A percentile compares a stretch with the other conserved stretches of the same genome.
Evolutionary conservation across 768 basidiomycete species (phyloP).

Genomic region (Rhodotorula taiwanensis): DNA sequence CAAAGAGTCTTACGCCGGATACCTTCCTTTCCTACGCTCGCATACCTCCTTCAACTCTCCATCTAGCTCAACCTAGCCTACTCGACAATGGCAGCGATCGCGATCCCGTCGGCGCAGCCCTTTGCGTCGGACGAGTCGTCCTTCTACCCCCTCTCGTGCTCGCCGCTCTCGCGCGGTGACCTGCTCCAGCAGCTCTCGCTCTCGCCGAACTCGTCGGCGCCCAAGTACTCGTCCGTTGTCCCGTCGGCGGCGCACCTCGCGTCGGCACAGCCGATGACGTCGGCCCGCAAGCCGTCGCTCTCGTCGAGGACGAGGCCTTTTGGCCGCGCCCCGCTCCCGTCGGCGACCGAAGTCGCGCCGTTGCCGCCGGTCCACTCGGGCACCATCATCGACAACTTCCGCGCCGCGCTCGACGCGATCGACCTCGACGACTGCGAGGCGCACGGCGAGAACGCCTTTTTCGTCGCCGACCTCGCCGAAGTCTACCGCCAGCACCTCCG

Average conservation of each 20-base stretch:
- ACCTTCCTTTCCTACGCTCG: background rate
- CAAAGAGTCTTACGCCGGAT: background rate
- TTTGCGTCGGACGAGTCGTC: slow-evolving; percentile 11
- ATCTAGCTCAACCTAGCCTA: background rate
- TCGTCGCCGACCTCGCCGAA: slow-evolving; percentile 84
- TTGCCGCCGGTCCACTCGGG: slow-evolving; percentile 32
- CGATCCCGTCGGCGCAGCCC: slow-evolving; percentile 21
- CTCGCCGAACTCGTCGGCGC: slow-evolving; percentile 14
- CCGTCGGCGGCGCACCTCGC: background rate
- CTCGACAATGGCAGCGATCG: slow-evolving; percentile 31
- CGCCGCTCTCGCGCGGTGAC: slow-evolving; percentile 29
- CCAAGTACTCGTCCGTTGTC: slow-evolving; percentile 12
- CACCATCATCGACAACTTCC: slow-evolving; percentile 33
- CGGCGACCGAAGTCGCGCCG: slow-evolving; percentile 11
- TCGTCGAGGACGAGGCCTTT: background rate
- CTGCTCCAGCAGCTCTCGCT: slow-evolving; percentile 29
- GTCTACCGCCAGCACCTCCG: slow-evolving; percentile 77
- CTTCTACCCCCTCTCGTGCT: slow-evolving; percentile 29
- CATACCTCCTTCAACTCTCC: background rate
- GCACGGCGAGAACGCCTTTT: slow-evolving; percentile 89
- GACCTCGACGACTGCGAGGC: slow-evolving; percentile 42
- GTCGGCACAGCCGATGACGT: background rate
- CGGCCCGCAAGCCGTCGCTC: slow-evolving; percentile 1
- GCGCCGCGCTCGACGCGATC: slow-evolving; percentile 29
- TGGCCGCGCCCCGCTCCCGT: slow-evolving; percentile 6